Conservation (phyloP, 2,329 filamentous ascomycete species). For the Trichoderma aggressivum region DNA sequence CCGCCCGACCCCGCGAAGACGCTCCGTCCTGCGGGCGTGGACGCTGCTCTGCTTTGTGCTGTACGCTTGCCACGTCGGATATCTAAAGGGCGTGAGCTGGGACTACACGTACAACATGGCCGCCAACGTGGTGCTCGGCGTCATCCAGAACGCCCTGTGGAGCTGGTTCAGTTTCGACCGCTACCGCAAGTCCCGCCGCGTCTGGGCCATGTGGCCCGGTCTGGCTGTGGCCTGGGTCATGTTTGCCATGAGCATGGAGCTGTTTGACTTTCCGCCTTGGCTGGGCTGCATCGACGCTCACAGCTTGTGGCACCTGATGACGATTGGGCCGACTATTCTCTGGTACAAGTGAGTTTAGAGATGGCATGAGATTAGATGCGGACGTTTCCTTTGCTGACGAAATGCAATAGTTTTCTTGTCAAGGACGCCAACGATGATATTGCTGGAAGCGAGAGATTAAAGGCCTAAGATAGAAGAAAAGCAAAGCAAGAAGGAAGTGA, state of each 20-base stretch:
- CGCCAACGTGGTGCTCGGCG: slow-evolving; percentile 80
- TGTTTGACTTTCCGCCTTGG: slow-evolving; percentile 89
- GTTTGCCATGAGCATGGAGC: slow-evolving; percentile 89
- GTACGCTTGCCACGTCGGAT: slow-evolving; percentile 75
- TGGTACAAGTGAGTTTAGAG: slow-evolving; percentile 81
- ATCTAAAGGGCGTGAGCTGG: slow-evolving; percentile 82
- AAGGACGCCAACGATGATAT: slow-evolving; percentile 84
- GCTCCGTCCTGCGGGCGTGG: slow-evolving; percentile 66
- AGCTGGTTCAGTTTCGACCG: slow-evolving; percentile 73
- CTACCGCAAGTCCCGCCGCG: slow-evolving; percentile 66
- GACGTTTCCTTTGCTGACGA: slow-evolving; percentile 17
- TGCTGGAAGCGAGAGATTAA: slow-evolving; percentile 63
- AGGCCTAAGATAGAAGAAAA: slow-evolving; percentile 46
- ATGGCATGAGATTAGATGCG: background rate
- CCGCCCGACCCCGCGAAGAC: slow-evolving; percentile 41
- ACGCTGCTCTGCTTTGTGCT: slow-evolving; percentile 66
- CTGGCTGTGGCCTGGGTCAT: slow-evolving; percentile 90
- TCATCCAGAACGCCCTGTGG: slow-evolving; percentile 82
- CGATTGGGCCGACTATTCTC: slow-evolving; percentile 79
- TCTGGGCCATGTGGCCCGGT: slow-evolving; percentile 87
- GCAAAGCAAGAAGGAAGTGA: background rate
- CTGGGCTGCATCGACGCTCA: slow-evolving; percentile 85
- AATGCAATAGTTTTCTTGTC: slow-evolving; percentile 67
- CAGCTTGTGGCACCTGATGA: slow-evolving; percentile 92
- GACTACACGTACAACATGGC: slow-evolving; percentile 98